Percentiles rank a stretch among this genome's conserved stretches.
Evolutionary conservation across 352 stramenopile species (phyloP).

Genomic region (Chrysophaeum taylorii): DNA sequence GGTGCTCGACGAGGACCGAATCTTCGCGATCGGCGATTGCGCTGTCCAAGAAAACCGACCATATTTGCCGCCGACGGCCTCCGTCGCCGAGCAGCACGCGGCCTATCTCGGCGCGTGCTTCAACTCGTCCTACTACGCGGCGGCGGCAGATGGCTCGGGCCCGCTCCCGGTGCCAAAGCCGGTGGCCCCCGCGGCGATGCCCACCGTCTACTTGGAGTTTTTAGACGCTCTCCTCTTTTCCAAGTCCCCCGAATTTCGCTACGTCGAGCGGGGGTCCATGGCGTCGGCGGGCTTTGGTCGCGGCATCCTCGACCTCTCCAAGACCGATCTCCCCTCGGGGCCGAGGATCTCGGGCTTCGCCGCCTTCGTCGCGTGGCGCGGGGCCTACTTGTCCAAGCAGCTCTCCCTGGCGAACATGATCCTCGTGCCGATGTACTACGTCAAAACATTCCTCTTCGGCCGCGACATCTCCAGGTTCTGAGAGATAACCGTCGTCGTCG

Average conservation of each 20-base stretch:
- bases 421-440: conserved; percentile 90
- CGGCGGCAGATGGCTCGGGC: conserved; percentile 32
- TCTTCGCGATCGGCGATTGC: conserved; percentile 90
- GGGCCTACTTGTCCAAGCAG: conserved; percentile 88
- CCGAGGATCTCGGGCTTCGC: conserved; percentile 65
- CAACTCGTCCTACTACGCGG: conserved; percentile 35
- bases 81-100: conserved; percentile 69
- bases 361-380: conserved; percentile 81
- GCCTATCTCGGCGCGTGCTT: conserved; percentile 46
- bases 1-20: conserved; percentile 32
- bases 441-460: conserved; percentile 89
- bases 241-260: conserved; percentile 45
- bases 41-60: conserved; percentile 66
- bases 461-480: conserved; percentile 85
- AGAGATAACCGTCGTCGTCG: too few species aligned
- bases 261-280: conserved; percentile 75
- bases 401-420: conserved; percentile 78
- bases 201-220: conserved; percentile 25
- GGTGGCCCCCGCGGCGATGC: conserved; percentile 37
- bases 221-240: conserved; percentile 29
- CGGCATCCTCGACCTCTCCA: conserved; percentile 73
- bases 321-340: conserved; percentile 37
- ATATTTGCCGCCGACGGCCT: conserved; percentile 75
- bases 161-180: conserved; percentile 29
- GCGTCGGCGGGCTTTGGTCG: conserved; percentile 81